Conservation (phyloP, 179 eudicot genomes). For the Beta corolliflora region DNA sequence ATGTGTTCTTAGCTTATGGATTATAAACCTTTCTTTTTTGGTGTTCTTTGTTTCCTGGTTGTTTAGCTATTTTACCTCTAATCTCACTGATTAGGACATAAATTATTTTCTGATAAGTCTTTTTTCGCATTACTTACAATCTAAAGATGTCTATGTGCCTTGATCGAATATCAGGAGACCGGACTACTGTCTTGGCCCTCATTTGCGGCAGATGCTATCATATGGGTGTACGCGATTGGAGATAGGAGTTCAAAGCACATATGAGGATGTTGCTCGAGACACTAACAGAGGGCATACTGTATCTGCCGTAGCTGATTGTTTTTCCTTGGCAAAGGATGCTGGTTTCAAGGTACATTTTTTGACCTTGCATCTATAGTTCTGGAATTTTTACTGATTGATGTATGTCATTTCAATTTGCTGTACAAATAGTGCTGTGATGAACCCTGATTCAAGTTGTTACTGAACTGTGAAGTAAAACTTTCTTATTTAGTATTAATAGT, state of each 20-base stretch:
- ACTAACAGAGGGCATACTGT: conserved; percentile 98
- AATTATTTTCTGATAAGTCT: background rate
- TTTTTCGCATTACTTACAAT: background rate
- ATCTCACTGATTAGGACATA: background rate
- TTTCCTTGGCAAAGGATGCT: conserved; percentile 97
- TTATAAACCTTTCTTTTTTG: conserved; percentile 3
- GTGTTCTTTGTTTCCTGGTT: background rate
- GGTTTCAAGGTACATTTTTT: conserved; percentile 77
- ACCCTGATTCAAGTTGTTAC: background rate
- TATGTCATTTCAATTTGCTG: background rate
- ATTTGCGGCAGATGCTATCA: conserved; percentile 90
- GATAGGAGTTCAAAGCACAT: conserved; percentile 98
- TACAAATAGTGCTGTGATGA: background rate
- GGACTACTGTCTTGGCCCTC: conserved; percentile 98
- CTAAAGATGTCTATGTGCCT: conserved; percentile 6
- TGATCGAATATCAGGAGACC: conserved; percentile 67
- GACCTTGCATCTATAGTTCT: background rate
- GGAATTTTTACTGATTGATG: background rate
- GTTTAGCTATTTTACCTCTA: background rate
- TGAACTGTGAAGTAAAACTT: background rate
- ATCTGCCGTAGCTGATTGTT: conserved; percentile 99
- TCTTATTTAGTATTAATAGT: background rate
- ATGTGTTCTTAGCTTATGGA: conserved; percentile 2
- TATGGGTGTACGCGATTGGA: conserved; percentile 97
- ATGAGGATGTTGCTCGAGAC: conserved; percentile 98